These are phyloP conservation scores for Isoetes taiwanensis DNA, from an alignment of 75 land plant species.

Conservation along the genomic window DNA sequence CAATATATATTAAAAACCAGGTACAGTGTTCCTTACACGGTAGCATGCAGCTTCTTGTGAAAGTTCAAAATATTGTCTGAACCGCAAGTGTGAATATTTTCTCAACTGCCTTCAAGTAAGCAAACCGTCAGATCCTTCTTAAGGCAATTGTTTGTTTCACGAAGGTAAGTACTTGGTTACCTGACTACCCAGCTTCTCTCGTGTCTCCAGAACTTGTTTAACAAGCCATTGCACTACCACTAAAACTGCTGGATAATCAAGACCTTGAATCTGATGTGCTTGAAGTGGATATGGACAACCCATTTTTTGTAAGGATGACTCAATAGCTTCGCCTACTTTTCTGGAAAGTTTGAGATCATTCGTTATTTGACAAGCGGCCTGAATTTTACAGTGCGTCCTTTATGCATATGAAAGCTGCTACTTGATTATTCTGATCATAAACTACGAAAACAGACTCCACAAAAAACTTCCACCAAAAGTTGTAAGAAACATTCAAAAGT, in stretches of 20 bases:
- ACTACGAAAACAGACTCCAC: too few relatives aligned
- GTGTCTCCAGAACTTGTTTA: slow-evolving; percentile 22
- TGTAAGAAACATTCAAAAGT: too few relatives aligned
- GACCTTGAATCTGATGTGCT: slow-evolving; percentile 45
- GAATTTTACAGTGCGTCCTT: too few relatives aligned
- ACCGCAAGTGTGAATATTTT: slow-evolving; percentile 7
- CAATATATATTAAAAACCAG: too few relatives aligned
- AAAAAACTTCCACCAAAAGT: too few relatives aligned
- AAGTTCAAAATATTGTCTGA: slow-evolving; percentile 9
- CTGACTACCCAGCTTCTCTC: slow-evolving; percentile 28
- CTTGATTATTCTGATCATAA: too few relatives aligned
- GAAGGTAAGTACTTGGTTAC: slow-evolving; percentile 7
- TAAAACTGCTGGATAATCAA: slow-evolving; percentile 38
- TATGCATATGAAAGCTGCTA: too few relatives aligned
- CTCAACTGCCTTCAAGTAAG: neutral
- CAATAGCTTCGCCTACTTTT: slow-evolving; percentile 37
- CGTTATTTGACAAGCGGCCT: too few relatives aligned
- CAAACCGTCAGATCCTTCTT: neutral
- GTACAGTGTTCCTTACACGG: too few relatives aligned
- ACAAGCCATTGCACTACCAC: slow-evolving; percentile 41
- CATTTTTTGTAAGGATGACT: slow-evolving; percentile 27
- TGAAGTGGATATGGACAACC: slow-evolving; percentile 39
- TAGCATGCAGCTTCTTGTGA: slow-evolving; percentile 5
- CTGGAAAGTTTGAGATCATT: slow-evolving; percentile 16
- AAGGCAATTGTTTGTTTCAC: neutral